phyloP scores from a whole-genome alignment of 2,329 filamentous ascomycete genomes.

The Ilyonectria sp. region DNA sequence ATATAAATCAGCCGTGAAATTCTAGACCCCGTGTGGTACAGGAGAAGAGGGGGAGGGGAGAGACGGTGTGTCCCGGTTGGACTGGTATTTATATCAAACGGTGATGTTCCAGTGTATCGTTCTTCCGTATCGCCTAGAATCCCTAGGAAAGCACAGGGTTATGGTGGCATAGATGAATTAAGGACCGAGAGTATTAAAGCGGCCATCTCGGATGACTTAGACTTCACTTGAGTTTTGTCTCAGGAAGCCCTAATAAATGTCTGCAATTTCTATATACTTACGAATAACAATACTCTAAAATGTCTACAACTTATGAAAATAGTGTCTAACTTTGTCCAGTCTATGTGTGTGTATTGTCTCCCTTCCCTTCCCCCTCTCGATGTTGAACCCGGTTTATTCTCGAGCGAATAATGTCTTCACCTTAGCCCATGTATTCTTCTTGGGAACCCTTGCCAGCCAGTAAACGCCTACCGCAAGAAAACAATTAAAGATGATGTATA shows the following conservation, averaged over 20 bases:
- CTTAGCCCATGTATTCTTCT: conserved; percentile 29
- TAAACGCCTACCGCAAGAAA: conserved; percentile 61
- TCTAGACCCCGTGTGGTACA: no score
- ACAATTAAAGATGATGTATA: conserved; percentile 65
- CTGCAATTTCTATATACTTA: neutral
- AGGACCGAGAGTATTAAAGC: no score
- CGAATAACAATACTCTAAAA: neutral
- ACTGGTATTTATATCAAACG: no score
- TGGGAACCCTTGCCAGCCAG: conserved; percentile 55
- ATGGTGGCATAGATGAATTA: no score
- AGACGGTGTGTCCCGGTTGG: no score
- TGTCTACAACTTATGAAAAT: neutral
- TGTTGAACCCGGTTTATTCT: neutral
- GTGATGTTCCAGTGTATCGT: no score
- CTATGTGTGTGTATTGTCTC: neutral
- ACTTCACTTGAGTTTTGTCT: no score
- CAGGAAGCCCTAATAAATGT: no score
- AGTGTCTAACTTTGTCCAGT: neutral
- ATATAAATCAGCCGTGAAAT: neutral
- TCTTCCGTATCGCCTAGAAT: no score
- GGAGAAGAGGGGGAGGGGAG: no score
- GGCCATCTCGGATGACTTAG: no score
- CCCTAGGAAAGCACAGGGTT: no score
- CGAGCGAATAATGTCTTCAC: conserved; percentile 3
- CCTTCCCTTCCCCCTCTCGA: neutral